These are phyloP conservation scores for Saturnispora zaruensis DNA, from an alignment of 805 yeast genomes.

Conservation along the genomic window DNA sequence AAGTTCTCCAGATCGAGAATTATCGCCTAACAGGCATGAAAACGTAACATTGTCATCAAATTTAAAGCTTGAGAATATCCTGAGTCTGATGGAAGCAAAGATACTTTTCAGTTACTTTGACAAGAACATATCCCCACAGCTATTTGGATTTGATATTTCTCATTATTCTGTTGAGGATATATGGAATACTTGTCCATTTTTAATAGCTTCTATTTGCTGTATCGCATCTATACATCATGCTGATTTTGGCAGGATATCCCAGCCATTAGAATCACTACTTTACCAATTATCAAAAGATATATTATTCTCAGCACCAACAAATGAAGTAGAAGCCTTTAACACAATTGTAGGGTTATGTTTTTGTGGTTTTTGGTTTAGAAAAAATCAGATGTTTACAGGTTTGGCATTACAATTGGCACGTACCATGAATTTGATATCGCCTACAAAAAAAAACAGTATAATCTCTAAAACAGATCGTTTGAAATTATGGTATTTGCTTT, in stretches of 20 bases:
- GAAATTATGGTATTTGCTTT: constrained; percentile 59
- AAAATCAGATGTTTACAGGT: constrained; percentile 58
- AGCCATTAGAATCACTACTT: constrained; percentile 23
- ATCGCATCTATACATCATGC: constrained; percentile 59
- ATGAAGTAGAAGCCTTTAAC: constrained; percentile 44
- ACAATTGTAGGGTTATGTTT: constrained; percentile 55
- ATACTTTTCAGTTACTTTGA: constrained; percentile 45
- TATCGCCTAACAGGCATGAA: neutral
- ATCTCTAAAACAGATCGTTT: constrained; percentile 33
- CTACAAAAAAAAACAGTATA: constrained; percentile 7
- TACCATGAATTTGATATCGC: constrained; percentile 37
- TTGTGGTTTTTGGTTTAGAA: constrained; percentile 62
- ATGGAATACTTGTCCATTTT: constrained; percentile 49
- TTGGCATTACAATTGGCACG: constrained; percentile 60
- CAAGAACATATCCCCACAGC: constrained; percentile 48
- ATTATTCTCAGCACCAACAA: constrained; percentile 30
- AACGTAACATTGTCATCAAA: neutral
- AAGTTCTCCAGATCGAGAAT: neutral
- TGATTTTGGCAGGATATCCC: constrained; percentile 19
- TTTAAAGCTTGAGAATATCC: constrained; percentile 14
- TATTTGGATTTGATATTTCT: constrained; percentile 56
- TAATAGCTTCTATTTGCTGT: constrained; percentile 52
- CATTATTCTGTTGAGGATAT: constrained; percentile 39
- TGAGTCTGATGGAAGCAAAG: constrained; percentile 29
- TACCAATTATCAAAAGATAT: constrained; percentile 25